Conservation (phyloP, 352 stramenopile genomes). For the Paralagenidium karlingii region DNA sequence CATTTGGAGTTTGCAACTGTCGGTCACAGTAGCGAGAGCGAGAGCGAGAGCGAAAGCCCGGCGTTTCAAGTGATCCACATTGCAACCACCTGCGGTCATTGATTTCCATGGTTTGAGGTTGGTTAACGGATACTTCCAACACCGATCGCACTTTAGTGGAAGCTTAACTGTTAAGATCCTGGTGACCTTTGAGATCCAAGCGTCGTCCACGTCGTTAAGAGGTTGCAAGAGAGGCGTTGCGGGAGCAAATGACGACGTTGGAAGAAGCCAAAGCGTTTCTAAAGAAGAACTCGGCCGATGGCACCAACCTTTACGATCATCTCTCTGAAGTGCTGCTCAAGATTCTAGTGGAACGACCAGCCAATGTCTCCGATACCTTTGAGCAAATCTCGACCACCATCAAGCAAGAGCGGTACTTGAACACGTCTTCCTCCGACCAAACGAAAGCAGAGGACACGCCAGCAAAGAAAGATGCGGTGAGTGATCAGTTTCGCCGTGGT, state of each 20-base stretch:
- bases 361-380: conserved; percentile 77
- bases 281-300: conserved; percentile 59
- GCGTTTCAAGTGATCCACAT: too few relatives aligned
- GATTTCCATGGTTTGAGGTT: too few relatives aligned
- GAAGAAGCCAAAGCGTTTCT: conserved; percentile 85
- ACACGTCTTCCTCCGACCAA: conserved; percentile 8
- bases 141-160: too few relatives aligned
- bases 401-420: conserved; percentile 64
- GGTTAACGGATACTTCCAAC: too few relatives aligned
- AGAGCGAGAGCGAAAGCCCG: too few relatives aligned
- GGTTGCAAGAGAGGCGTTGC: too few relatives aligned
- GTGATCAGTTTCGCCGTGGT: conserved; percentile 1
- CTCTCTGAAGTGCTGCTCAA: conserved; percentile 79
- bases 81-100: too few relatives aligned
- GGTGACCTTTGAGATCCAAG: too few relatives aligned
- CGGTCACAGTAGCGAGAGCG: too few relatives aligned
- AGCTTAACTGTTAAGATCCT: too few relatives aligned
- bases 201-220: too few relatives aligned
- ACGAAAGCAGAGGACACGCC: conserved; percentile 12
- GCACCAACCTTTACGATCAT: conserved; percentile 79
- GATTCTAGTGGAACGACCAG: conserved; percentile 72
- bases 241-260: conserved; percentile 41
- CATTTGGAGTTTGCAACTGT: conserved; percentile 29
- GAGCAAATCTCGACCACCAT: conserved; percentile 78
- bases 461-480: conserved; percentile 40